Evolutionary conservation across 805 yeast genomes (phyloP).

Genomic region (Schizosaccharomyces cryophilus): DNA sequence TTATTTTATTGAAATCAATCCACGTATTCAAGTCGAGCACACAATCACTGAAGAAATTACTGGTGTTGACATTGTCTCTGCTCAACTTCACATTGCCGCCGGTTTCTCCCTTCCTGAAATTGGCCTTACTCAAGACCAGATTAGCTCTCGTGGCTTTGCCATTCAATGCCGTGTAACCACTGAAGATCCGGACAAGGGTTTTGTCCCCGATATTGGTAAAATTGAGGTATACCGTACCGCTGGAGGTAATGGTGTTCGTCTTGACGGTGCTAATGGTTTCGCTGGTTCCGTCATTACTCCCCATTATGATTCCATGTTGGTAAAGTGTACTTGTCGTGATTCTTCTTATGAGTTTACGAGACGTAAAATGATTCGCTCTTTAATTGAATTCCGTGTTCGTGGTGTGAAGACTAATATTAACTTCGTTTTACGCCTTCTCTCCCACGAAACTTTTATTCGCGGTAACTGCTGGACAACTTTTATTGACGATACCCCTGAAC

Average conservation of each 20-base stretch:
- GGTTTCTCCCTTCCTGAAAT: slow-evolving; percentile 84
- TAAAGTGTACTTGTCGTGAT: slow-evolving; percentile 92
- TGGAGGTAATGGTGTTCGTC: slow-evolving; percentile 97
- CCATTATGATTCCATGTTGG: slow-evolving; percentile 94
- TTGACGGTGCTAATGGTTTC: slow-evolving; percentile 96
- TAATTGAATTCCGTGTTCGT: slow-evolving; percentile 92
- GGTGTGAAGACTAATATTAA: slow-evolving; percentile 98
- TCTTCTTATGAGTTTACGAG: slow-evolving; percentile 90
- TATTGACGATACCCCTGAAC: slow-evolving; percentile 89
- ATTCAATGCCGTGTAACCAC: slow-evolving; percentile 98
- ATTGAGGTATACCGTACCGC: slow-evolving; percentile 94
- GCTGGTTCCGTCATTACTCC: slow-evolving; percentile 94
- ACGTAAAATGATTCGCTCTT: slow-evolving; percentile 89
- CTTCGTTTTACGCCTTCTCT: slow-evolving; percentile 69
- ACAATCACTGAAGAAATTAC: slow-evolving; percentile 97
- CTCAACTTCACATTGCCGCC: slow-evolving; percentile 95
- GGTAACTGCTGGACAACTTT: slow-evolving; percentile 96
- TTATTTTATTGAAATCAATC: slow-evolving; percentile 93
- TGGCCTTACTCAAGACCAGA: slow-evolving; percentile 80
- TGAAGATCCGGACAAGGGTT: slow-evolving; percentile 86
- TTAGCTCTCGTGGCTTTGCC: slow-evolving; percentile 91
- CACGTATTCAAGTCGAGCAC: slow-evolving; percentile 94
- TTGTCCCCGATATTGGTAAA: slow-evolving; percentile 97
- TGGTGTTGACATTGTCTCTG: slow-evolving; percentile 92
- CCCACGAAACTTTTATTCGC: slow-evolving; percentile 61